Percentiles rank a stretch among this genome's conserved stretches.
Evolutionary conservation across 164 flowering plant genomes (phyloP).

Genomic region (Magnolia sinica): DNA sequence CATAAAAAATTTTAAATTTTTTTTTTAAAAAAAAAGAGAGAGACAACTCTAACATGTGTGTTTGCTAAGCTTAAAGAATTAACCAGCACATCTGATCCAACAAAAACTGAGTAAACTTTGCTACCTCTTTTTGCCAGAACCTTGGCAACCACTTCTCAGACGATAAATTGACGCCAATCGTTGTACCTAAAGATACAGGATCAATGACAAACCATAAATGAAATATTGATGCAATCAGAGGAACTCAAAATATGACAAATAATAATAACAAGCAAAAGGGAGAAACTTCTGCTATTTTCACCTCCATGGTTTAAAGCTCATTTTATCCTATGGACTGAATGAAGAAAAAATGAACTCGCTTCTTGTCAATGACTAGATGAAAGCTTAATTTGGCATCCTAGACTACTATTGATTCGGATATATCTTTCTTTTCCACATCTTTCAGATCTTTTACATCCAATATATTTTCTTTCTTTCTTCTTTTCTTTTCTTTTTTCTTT

Average conservation of each 20-base stretch:
- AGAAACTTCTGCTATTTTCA: not conserved
- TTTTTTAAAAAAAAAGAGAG: too few species aligned
- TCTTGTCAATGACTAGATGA: not conserved
- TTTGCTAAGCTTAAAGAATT: too few species aligned
- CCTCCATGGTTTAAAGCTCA: not conserved
- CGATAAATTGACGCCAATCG: slow-evolving; percentile 75
- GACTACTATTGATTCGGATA: too few species aligned
- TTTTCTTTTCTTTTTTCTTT: too few species aligned
- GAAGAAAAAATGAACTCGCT: not conserved
- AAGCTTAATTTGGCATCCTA: too few species aligned
- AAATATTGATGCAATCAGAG: not conserved
- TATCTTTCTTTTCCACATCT: too few species aligned
- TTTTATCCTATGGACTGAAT: not conserved
- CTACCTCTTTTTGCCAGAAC: slow-evolving; percentile 83
- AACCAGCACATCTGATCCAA: not conserved
- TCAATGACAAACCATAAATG: not conserved
- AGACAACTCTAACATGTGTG: not conserved
- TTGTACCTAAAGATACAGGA: slow-evolving; percentile 47
- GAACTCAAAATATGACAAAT: not conserved
- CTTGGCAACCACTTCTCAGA: slow-evolving; percentile 60
- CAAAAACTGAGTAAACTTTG: not conserved
- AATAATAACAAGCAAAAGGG: not conserved
- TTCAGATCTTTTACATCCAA: too few species aligned
- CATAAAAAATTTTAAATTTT: too few species aligned
- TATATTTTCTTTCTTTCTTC: too few species aligned